phyloP scores from a whole-genome alignment of 306 rosid species.

The Echinosophora koreensis region DNA sequence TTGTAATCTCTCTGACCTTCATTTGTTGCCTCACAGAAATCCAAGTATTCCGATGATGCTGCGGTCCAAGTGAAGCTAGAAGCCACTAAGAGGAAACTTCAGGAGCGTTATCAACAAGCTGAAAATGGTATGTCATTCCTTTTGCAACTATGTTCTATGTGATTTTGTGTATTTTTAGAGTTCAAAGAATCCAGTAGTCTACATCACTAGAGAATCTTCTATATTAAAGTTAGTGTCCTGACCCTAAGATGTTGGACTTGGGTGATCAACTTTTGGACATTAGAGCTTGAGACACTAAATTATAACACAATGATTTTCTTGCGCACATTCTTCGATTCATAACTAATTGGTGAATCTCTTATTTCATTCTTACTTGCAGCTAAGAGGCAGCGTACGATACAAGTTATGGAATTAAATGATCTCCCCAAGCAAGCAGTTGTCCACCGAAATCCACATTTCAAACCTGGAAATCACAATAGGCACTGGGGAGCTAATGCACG shows the following conservation, averaged over 20 bases:
- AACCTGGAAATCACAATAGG: conserved; percentile 72
- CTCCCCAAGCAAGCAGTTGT: conserved; percentile 79
- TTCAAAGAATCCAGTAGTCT: not conserved
- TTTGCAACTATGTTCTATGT: not conserved
- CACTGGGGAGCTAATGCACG: conserved; percentile 68
- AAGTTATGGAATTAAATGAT: conserved; percentile 92
- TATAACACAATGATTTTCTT: not conserved
- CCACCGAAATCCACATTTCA: conserved; percentile 62
- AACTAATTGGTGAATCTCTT: conserved; percentile 31
- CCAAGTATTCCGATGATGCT: conserved; percentile 65
- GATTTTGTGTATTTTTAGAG: not conserved
- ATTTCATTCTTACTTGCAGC: conserved; percentile 59
- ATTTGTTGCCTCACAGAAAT: conserved; percentile 52
- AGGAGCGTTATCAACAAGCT: conserved; percentile 92
- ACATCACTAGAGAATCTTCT: not conserved
- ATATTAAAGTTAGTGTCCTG: not conserved
- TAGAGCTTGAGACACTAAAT: not conserved
- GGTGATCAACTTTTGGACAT: not conserved
- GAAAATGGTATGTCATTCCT: conserved; percentile 71
- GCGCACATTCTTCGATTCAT: conserved; percentile 23
- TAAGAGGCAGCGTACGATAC: conserved; percentile 89
- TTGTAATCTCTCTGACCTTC: conserved; percentile 46
- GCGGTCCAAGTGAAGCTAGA: conserved; percentile 80
- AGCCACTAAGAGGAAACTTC: conserved; percentile 96
- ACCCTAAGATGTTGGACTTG: conserved; percentile 1